Conservation (phyloP, 2,329 filamentous ascomycete species). For the Didymella exigua region DNA sequence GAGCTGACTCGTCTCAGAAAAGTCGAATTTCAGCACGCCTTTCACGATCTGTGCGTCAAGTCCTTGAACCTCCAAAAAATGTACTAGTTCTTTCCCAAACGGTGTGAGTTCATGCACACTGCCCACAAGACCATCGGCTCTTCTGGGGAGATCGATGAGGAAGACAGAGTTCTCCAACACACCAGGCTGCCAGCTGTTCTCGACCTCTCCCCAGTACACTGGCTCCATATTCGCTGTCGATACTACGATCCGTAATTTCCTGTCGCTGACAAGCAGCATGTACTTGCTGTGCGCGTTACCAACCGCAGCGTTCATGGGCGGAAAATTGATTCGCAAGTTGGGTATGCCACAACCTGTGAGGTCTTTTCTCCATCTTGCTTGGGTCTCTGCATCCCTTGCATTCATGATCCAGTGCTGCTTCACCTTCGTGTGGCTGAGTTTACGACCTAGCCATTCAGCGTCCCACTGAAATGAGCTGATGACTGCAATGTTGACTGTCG, state of each 20-base stretch:
- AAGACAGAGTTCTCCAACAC: slow-evolving; percentile 67
- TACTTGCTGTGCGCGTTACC: slow-evolving; percentile 92
- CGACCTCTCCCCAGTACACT: slow-evolving; percentile 85
- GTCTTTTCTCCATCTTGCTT: slow-evolving; percentile 31
- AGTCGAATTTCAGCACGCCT: slow-evolving; percentile 81
- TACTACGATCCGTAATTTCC: slow-evolving; percentile 77
- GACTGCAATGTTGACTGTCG: slow-evolving; percentile 74
- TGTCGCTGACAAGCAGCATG: slow-evolving; percentile 80
- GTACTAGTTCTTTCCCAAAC: slow-evolving; percentile 73
- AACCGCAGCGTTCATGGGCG: slow-evolving; percentile 72
- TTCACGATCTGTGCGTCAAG: slow-evolving; percentile 68
- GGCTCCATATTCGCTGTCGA: slow-evolving; percentile 85
- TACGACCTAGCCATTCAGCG: slow-evolving; percentile 72
- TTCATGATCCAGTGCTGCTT: slow-evolving; percentile 65
- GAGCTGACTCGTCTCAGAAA: slow-evolving; percentile 70
- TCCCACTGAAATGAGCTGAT: slow-evolving; percentile 90
- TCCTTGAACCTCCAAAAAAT: slow-evolving; percentile 71
- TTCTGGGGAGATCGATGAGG: slow-evolving; percentile 83
- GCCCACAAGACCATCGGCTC: slow-evolving; percentile 39
- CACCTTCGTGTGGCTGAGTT: slow-evolving; percentile 65
- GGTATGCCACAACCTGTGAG: slow-evolving; percentile 47
- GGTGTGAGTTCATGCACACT: slow-evolving; percentile 48
- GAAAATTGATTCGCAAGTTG: slow-evolving; percentile 75
- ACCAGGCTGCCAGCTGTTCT: slow-evolving; percentile 56
- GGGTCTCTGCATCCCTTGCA: slow-evolving; percentile 55